Evolutionary conservation across 2,329 filamentous ascomycete genomes (phyloP), one percentile per base, ranked within the genome.

Genomic region (Elsinoe australis): DNA sequence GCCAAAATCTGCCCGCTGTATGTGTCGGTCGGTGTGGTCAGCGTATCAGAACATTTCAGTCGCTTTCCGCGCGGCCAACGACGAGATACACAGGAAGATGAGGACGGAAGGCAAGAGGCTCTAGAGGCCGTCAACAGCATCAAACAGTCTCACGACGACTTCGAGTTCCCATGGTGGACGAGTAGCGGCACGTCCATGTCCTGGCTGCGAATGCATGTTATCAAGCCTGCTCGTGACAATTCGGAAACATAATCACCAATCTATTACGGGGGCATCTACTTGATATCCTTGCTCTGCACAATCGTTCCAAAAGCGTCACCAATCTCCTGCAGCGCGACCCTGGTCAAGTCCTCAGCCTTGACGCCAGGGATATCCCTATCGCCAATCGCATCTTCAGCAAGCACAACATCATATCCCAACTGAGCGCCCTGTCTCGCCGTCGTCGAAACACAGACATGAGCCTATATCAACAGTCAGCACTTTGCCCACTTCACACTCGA

Each of bases 351-450:
- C 8, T 72, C 70, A 0, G 75, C 79, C 4, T 67, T 66, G 0
- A 72, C 74, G 1, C 80, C 80, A 1, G 81, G 81, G 35, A 85
- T 82, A 59, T 83, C 72, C 6, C 82, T 64, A 60, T 84, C 80
- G 0, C 82, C 81, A 29, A 85, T 73, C 0, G 71, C 79, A 59
- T 83, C 82, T 55, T 74, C 68, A 0, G 72, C 75, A 17, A 85
- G 59, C 1, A 83, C 49, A 18, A 83, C 74, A 58, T 85, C 79
- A 57, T 79, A 83, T 0, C 79, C 82, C 26, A 70, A 66, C 60
- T 85, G 74, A 3, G 65, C 69, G 1, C 69, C 82, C 42, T 79
- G 73, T 35, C 81, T 67, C 0, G 80, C 77, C 0, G 82, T 85
- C 0, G 79, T 76, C 1, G 78, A 67, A 52, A 83, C 63, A 70